phyloP scores from a whole-genome alignment of 2,329 filamentous ascomycete genomes.

The Trichoderma guizhouense region DNA sequence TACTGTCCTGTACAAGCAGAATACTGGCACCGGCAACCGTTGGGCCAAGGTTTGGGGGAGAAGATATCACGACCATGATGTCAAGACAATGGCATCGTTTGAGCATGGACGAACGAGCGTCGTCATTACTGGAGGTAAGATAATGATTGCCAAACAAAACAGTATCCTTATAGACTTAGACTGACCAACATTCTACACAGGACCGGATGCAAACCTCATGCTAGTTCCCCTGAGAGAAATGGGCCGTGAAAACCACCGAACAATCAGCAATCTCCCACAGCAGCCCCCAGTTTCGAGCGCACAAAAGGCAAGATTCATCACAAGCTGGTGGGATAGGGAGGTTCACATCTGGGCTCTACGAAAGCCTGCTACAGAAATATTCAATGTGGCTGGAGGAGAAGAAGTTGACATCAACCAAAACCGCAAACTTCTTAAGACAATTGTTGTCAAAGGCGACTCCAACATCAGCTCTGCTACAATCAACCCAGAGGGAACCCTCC shows the following conservation, averaged over 20 bases:
- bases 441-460: slow-evolving; percentile 70
- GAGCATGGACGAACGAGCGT: slow-evolving; percentile 82
- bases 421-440: slow-evolving; percentile 65
- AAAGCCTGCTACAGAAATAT: slow-evolving; percentile 45
- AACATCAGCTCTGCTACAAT: slow-evolving; percentile 75
- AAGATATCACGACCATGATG: slow-evolving; percentile 87
- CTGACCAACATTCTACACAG: slow-evolving; percentile 39
- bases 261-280: slow-evolving; percentile 81
- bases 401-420: slow-evolving; percentile 47
- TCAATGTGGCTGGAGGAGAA: slow-evolving; percentile 37
- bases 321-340: slow-evolving; percentile 91
- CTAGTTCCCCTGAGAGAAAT: slow-evolving; percentile 70
- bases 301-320: slow-evolving; percentile 67
- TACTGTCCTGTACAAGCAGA: slow-evolving; percentile 76
- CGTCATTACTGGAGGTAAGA: slow-evolving; percentile 81
- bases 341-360: slow-evolving; percentile 73
- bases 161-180: not conserved
- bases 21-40: slow-evolving; percentile 55
- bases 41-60: slow-evolving; percentile 88
- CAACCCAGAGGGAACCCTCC: slow-evolving; percentile 66
- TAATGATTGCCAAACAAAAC: not conserved
- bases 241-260: slow-evolving; percentile 79
- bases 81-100: slow-evolving; percentile 89
- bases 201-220: slow-evolving; percentile 79
- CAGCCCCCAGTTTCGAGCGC: slow-evolving; percentile 70